A percentile compares a stretch with the other conserved stretches of the same genome.
Conservation (phyloP, 305 asterid genomes). For the Fraxinus nigra region DNA sequence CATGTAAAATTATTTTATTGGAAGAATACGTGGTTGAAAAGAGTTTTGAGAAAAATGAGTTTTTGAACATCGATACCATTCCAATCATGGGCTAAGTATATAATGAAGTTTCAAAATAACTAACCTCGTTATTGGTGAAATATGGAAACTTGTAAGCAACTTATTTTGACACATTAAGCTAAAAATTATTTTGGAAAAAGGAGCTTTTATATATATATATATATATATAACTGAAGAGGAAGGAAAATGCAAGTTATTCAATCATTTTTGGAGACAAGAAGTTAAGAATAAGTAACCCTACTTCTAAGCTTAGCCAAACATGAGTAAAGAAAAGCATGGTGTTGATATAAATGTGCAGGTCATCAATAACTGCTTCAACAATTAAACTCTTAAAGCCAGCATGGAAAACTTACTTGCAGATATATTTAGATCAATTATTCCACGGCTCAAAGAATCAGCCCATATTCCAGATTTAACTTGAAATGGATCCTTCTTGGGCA, state of each 20-base stretch:
- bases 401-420: slow-evolving; percentile 69
- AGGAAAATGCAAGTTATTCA: not conserved
- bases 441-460: slow-evolving; percentile 72
- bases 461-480: slow-evolving; percentile 65
- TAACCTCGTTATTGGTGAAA: not conserved
- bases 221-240: not conserved
- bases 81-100: not conserved
- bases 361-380: not conserved
- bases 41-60: not conserved
- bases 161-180: not conserved
- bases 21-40: not conserved
- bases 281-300: not conserved
- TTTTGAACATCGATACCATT: not conserved
- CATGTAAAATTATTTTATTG: not conserved
- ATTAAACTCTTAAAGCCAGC: not conserved
- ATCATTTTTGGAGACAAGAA: not conserved
- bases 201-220: no score
- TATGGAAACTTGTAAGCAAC: not conserved
- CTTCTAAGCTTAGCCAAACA: not conserved
- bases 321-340: not conserved
- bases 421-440: slow-evolving; percentile 59
- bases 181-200: not conserved
- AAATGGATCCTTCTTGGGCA: slow-evolving; percentile 39
- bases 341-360: not conserved
- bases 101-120: not conserved